phyloP scores from a whole-genome alignment of 2,329 filamentous ascomycete species.

The Ciborinia camelliae region DNA sequence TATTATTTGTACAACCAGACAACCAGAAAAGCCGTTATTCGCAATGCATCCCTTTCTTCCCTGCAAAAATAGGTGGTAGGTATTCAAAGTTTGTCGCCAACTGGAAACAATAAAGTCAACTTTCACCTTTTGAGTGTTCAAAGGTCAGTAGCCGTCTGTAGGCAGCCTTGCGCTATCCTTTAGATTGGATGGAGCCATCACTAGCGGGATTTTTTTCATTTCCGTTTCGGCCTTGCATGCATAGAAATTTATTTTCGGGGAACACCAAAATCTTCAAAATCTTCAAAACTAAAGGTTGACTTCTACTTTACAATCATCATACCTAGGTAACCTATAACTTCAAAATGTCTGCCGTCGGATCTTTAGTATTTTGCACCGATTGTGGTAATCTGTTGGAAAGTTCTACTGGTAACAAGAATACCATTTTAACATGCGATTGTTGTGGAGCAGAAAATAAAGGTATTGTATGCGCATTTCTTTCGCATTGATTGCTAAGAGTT shows the following conservation, averaged over 20 bases:
- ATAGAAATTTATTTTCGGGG: constrained; percentile 10
- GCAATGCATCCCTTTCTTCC: background rate
- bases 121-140: constrained; percentile 12
- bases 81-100: background rate
- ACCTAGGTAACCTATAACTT: background rate
- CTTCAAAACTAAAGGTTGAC: background rate
- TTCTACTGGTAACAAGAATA: constrained; percentile 72
- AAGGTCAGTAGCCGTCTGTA: constrained; percentile 1
- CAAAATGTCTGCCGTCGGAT: constrained; percentile 83
- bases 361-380: constrained; percentile 86
- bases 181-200: background rate
- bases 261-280: background rate
- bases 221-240: constrained; percentile 9
- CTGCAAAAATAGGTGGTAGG: no score
- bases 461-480: constrained; percentile 38
- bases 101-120: background rate
- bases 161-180: constrained; percentile 25
- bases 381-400: constrained; percentile 87
- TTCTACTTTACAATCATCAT: background rate
- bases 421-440: constrained; percentile 76
- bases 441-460: constrained; percentile 84
- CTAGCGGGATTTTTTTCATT: constrained; percentile 6
- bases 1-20: no score
- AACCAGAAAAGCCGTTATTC: background rate
- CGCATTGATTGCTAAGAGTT: background rate